Evolutionary conservation across 805 yeast genomes (phyloP).

Genomic region (Soucietia sequanensis): DNA sequence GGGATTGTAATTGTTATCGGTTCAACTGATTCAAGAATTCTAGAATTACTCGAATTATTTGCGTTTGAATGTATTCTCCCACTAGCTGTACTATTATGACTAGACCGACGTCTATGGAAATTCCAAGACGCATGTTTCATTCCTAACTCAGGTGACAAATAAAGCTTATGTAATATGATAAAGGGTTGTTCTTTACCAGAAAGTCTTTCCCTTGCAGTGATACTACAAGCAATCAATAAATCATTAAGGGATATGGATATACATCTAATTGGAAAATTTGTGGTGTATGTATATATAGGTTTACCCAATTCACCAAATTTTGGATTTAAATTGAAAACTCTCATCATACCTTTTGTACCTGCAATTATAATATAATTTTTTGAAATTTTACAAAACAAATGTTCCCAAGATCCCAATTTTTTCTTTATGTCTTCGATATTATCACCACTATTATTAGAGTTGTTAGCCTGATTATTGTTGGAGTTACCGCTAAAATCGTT

Average conservation of each 20-base stretch:
- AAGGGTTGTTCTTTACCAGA: slow-evolving; percentile 75
- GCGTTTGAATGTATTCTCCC: slow-evolving; percentile 3
- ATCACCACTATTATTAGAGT: slow-evolving; percentile 5
- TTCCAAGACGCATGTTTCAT: too few relatives aligned
- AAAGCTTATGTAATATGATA: slow-evolving; percentile 54
- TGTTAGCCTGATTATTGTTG: slow-evolving; percentile 1
- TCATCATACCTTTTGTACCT: slow-evolving; percentile 68
- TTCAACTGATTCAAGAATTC: slow-evolving; percentile 34
- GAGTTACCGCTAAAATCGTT: slow-evolving; percentile 26
- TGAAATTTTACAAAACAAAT: slow-evolving; percentile 57
- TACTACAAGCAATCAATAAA: slow-evolving; percentile 69
- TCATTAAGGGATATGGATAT: slow-evolving; percentile 68
- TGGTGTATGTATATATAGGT: slow-evolving; percentile 65
- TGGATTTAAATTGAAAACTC: slow-evolving; percentile 55
- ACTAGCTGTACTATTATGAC: not conserved
- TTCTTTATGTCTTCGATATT: slow-evolving; percentile 26
- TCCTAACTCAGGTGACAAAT: slow-evolving; percentile 6
- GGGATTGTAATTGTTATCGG: slow-evolving; percentile 79
- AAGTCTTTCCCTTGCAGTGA: slow-evolving; percentile 73
- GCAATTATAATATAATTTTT: slow-evolving; percentile 61
- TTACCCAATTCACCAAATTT: slow-evolving; percentile 45
- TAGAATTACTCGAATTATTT: not conserved
- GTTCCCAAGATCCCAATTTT: slow-evolving; percentile 54
- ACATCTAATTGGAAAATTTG: slow-evolving; percentile 77
- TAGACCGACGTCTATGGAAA: too few relatives aligned